These are phyloP conservation scores for Aphanomyces stellatus DNA, from an alignment of 352 stramenopile genomes.

Conservation along the genomic window DNA sequence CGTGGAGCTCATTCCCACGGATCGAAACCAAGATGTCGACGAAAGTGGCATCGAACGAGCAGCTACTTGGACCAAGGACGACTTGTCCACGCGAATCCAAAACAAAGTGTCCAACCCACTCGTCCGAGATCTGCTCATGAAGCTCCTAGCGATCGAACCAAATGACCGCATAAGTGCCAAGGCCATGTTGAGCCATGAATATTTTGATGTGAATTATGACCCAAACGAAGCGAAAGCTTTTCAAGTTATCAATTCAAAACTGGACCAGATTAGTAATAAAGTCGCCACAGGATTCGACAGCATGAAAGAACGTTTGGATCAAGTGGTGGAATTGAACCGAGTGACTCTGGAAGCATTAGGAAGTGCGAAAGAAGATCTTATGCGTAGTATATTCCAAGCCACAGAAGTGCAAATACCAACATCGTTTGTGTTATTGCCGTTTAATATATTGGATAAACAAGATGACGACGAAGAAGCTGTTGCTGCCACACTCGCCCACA, in stretches of 20 bases:
- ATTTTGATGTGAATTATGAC: neutral
- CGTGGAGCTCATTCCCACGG: neutral
- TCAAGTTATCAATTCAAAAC: neutral
- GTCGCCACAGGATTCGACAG: neutral
- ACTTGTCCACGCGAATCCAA: neutral
- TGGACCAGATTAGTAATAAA: neutral
- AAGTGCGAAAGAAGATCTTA: neutral
- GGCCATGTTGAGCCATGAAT: slow-evolving; percentile 9
- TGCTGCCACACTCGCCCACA: neutral
- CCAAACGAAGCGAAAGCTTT: neutral
- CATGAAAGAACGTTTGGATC: neutral
- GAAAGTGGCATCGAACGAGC: neutral
- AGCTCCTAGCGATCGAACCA: slow-evolving; percentile 8
- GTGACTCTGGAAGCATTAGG: neutral
- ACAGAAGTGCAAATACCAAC: neutral
- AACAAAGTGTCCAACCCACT: slow-evolving; percentile 17
- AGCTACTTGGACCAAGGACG: slow-evolving; percentile 14
- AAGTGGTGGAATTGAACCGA: neutral
- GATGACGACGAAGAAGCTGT: neutral
- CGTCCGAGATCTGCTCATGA: slow-evolving; percentile 16
- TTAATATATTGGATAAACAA: neutral
- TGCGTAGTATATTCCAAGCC: neutral
- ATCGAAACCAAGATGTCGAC: slow-evolving; percentile 18
- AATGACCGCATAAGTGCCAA: neutral
- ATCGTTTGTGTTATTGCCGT: neutral